Evolutionary conservation across 305 asterid genomes (phyloP).

Genomic region (Fraxinus platypoda): DNA sequence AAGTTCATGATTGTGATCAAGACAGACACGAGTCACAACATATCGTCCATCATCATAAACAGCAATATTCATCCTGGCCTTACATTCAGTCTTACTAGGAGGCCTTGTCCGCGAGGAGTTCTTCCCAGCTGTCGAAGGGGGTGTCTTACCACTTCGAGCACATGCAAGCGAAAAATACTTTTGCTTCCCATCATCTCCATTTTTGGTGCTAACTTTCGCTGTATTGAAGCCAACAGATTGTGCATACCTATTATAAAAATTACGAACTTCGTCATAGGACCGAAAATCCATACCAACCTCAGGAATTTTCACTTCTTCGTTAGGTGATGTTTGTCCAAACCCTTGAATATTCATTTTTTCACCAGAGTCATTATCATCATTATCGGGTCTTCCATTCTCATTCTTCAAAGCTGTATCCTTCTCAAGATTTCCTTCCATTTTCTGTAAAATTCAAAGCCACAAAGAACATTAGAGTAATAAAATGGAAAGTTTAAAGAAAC

Average conservation of each 20-base stretch:
- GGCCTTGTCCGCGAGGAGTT: background rate
- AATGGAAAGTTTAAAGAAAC: background rate
- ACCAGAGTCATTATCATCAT: background rate
- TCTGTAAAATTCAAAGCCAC: background rate
- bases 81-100: slow-evolving; percentile 7
- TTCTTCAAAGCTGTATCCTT: background rate
- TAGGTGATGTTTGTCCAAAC: background rate
- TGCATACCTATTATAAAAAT: background rate
- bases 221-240: background rate
- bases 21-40: slow-evolving; percentile 4
- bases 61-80: slow-evolving; percentile 11
- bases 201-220: background rate
- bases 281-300: background rate
- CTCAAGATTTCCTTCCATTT: background rate
- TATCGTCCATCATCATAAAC: background rate
- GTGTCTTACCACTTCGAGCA: background rate
- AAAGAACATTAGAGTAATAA: background rate
- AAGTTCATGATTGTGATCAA: slow-evolving; percentile 13
- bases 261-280: background rate
- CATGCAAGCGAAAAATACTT: slow-evolving; percentile 2
- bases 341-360: background rate
- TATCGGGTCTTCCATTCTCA: background rate
- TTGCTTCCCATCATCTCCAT: slow-evolving; percentile 3
- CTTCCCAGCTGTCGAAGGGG: background rate
- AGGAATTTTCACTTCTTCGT: background rate